These are phyloP conservation scores for Penicillium subrubescens DNA, from an alignment of 495 filamentous ascomycete species.

Conservation along the genomic window DNA sequence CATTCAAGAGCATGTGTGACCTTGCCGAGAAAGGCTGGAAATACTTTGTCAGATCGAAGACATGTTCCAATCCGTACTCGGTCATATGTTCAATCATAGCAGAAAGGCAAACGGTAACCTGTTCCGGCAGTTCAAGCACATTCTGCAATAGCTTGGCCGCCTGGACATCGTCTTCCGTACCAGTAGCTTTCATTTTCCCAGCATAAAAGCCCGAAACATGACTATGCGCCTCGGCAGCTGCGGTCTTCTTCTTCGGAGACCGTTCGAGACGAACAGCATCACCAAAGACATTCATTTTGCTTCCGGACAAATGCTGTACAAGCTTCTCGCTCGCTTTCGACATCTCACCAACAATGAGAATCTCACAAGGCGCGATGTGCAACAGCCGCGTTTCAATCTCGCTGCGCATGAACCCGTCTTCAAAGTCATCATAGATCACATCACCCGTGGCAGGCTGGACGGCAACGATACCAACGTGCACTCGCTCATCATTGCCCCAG, in stretches of 20 bases:
- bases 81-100: constrained; percentile 95
- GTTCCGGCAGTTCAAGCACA: constrained; percentile 79
- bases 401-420: constrained; percentile 97
- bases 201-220: constrained; percentile 96
- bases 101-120: constrained; percentile 89
- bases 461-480: constrained; percentile 88
- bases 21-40: constrained; percentile 95
- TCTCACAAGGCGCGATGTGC: constrained; percentile 94
- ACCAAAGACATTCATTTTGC: constrained; percentile 89
- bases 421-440: constrained; percentile 94
- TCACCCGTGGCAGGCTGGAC: constrained; percentile 96
- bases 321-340: constrained; percentile 94
- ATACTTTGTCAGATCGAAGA: constrained; percentile 95
- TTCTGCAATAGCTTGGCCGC: constrained; percentile 73
- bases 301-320: constrained; percentile 84
- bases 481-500: constrained; percentile 87
- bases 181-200: constrained; percentile 71
- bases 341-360: constrained; percentile 91
- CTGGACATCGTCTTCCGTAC: constrained; percentile 46
- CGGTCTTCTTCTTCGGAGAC: constrained; percentile 72
- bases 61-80: constrained; percentile 93
- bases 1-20: constrained; percentile 95
- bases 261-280: constrained; percentile 85
- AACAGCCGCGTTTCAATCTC: constrained; percentile 93
- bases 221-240: constrained; percentile 79